A percentile compares a stretch with the other conserved stretches of the same genome.
Conservation (phyloP, 2,329 filamentous ascomycete species). For the Pseudopyrenochaeta lycopersici region DNA sequence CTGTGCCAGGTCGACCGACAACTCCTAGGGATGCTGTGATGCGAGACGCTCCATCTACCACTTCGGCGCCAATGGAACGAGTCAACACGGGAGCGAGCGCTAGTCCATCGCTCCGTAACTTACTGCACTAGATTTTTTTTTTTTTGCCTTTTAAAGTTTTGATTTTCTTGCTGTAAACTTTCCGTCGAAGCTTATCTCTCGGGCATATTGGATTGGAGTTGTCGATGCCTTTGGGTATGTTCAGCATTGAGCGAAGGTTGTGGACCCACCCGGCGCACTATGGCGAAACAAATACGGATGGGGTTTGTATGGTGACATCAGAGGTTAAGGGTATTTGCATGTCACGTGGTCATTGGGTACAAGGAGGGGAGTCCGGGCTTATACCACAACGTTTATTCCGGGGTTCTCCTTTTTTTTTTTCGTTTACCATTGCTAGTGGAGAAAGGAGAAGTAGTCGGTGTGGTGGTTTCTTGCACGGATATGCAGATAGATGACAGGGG, state of each 20-base stretch:
- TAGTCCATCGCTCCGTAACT: constrained; percentile 58
- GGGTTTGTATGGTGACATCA: constrained; percentile 11
- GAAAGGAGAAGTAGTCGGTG: neutral
- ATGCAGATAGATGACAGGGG: constrained; percentile 9
- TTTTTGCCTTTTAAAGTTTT: constrained; percentile 8
- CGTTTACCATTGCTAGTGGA: constrained; percentile 3
- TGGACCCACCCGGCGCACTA: constrained; percentile 5
- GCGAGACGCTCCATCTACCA: constrained; percentile 39
- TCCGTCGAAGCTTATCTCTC: constrained; percentile 15
- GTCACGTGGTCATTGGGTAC: constrained; percentile 23
- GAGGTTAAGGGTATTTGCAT: constrained; percentile 12
- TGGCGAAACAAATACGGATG: constrained; percentile 22
- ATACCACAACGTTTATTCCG: constrained; percentile 40
- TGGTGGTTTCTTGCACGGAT: neutral
- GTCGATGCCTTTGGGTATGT: constrained; percentile 19
- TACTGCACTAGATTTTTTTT: constrained; percentile 51
- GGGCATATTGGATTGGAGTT: constrained; percentile 32
- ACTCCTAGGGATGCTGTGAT: constrained; percentile 46
- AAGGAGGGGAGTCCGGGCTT: constrained; percentile 32
- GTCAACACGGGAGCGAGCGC: constrained; percentile 54
- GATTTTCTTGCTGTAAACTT: constrained; percentile 9
- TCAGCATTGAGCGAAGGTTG: constrained; percentile 21
- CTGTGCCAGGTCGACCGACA: constrained; percentile 43
- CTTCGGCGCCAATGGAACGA: constrained; percentile 39
- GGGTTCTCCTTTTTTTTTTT: constrained; percentile 20